Conservation (phyloP, 306 rosid species). For the Quercus robur region DNA sequence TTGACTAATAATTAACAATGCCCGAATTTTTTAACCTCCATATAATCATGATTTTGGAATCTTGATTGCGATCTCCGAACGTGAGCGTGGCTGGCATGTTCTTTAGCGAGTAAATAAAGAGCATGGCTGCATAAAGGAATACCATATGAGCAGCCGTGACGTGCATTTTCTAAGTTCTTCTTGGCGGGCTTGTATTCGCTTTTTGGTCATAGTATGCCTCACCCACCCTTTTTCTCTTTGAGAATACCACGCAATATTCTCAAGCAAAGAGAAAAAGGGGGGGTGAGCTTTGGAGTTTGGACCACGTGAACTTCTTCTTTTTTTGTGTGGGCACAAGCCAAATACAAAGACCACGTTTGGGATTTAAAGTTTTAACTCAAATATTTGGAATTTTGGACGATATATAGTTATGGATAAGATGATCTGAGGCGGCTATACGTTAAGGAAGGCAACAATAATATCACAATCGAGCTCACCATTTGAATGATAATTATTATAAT, state of each 20-base stretch:
- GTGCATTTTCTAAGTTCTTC: neutral
- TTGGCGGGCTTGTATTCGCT: neutral
- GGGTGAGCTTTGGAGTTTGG: neutral
- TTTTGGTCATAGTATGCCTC: neutral
- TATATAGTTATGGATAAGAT: neutral
- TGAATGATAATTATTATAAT: neutral
- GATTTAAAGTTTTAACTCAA: neutral
- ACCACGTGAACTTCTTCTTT: neutral
- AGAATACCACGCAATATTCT: too few species aligned
- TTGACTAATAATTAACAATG: neutral
- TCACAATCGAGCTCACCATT: neutral
- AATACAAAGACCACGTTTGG: neutral
- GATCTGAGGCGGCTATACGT: neutral
- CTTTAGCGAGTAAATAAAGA: neutral
- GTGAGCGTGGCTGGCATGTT: neutral
- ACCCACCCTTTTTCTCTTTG: neutral
- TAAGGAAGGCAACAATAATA: neutral
- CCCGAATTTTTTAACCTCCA: neutral
- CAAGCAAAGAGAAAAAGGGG: too few species aligned
- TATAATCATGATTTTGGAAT: neutral
- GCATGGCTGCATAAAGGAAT: neutral
- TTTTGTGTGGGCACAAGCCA: too few species aligned
- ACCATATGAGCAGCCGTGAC: neutral
- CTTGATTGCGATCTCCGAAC: neutral
- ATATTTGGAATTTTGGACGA: neutral